Evolutionary conservation across 225 moss, liverwort and hornwort species (phyloP), one percentile per base, ranked within the genome.

Genomic region (Straminergon stramineum): DNA sequence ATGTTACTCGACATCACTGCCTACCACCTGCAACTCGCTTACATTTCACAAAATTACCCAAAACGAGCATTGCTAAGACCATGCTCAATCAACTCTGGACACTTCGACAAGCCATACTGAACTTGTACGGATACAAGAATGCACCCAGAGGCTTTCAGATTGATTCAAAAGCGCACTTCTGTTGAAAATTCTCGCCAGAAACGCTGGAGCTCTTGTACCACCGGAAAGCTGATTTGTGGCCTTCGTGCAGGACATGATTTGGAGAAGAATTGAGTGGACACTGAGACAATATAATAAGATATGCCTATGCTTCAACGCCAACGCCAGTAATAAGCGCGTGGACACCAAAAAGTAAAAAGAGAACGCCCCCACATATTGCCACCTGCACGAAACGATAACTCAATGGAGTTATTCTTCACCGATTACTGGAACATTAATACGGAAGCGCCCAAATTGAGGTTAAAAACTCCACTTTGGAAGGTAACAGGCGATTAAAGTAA

Each of bases 311-410:
- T 89, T 83, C 94, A 83, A 73, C 82, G 71, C 92, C 93, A 56
- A 73, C 82, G 71, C 92, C 93, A 56, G 94, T 84, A 53, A 96
- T 56, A 55, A 97, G 93, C 14, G 97, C 97, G 91, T 98, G 98
- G 74, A 95, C 73, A 75, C 98, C 98, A 81, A 98, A 98, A 62
- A 95, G 53, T 45, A 98, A 65, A 83, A 98, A 98, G 83, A 98
- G 87, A 65, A 94, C 35, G 55, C 98, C 98, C 22, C 97, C 98
- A 88, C 95, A 97, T 51, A 98, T 84, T 77, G 98, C 93, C 64
- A 98, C 97, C 97, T 98, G 97, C 91, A 90, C 45, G 51, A 69
- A 17, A 84, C 37, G 57, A 86, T 22, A 79, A 70, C 5, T 53
- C 87, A 65, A 53, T 30, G 82, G 45, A 79, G 52, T 88, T 88